These are phyloP conservation scores for barrel medic (Medicago truncatula) DNA, from an alignment of 306 rosid species.

Conservation along the genomic window DNA sequence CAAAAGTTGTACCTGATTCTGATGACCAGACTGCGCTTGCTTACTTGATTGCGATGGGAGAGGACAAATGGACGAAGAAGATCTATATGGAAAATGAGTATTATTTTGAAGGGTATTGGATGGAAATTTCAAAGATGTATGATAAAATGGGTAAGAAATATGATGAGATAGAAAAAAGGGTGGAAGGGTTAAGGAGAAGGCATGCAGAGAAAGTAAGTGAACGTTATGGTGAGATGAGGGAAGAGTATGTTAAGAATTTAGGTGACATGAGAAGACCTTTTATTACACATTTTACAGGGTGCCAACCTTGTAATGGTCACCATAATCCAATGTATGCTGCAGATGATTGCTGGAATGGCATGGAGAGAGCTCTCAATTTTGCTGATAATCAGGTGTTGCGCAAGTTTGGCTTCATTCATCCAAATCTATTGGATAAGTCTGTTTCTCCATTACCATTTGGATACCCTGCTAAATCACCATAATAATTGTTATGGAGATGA, in stretches of 20 bases:
- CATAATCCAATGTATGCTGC: slow-evolving; percentile 61
- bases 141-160: slow-evolving; percentile 48
- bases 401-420: slow-evolving; percentile 57
- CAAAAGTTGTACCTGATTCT: slow-evolving; percentile 70
- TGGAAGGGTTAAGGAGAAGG: slow-evolving; percentile 53
- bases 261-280: slow-evolving; percentile 74
- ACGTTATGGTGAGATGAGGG: slow-evolving; percentile 58
- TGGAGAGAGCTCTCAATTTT: slow-evolving; percentile 63
- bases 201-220: slow-evolving; percentile 76
- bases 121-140: slow-evolving; percentile 49
- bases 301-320: slow-evolving; percentile 80
- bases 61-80: slow-evolving; percentile 58
- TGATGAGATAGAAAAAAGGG: slow-evolving; percentile 45
- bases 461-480: slow-evolving; percentile 45
- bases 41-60: slow-evolving; percentile 57
- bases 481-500: background rate
- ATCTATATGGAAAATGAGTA: slow-evolving; percentile 65
- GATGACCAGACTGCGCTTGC: slow-evolving; percentile 79
- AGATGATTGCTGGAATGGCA: slow-evolving; percentile 66
- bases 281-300: slow-evolving; percentile 82
- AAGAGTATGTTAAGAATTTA: slow-evolving; percentile 46
- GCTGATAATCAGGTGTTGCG: slow-evolving; percentile 87
- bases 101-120: slow-evolving; percentile 77
- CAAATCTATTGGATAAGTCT: slow-evolving; percentile 38
- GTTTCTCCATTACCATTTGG: slow-evolving; percentile 60